A percentile compares a stretch with the other conserved stretches of the same genome.
phyloP scores from a whole-genome alignment of 495 filamentous ascomycete genomes.

The Neurospora sp. region DNA sequence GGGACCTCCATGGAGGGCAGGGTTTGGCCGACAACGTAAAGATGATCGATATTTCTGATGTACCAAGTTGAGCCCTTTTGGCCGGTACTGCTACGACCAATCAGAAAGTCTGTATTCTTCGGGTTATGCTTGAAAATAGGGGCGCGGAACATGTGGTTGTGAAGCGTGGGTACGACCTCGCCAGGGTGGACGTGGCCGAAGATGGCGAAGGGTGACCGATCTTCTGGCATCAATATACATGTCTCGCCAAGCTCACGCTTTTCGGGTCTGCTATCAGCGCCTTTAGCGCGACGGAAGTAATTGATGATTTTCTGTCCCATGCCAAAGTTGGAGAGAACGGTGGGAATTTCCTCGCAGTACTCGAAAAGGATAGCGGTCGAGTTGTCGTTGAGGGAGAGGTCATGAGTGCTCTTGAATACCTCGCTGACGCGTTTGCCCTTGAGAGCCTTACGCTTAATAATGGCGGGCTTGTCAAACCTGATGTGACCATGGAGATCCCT shows the following conservation, averaged over 20 bases:
- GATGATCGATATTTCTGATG: constrained; percentile 76
- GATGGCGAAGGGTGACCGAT: constrained; percentile 88
- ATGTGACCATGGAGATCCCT: constrained; percentile 41
- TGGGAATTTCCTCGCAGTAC: constrained; percentile 90
- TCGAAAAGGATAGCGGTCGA: constrained; percentile 79
- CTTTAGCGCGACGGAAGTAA: constrained; percentile 83
- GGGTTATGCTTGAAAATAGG: constrained; percentile 82
- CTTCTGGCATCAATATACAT: constrained; percentile 75
- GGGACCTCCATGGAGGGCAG: constrained; percentile 88
- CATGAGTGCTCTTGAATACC: constrained; percentile 61
- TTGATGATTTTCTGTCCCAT: constrained; percentile 95
- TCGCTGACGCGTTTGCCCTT: constrained; percentile 65
- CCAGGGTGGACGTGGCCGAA: constrained; percentile 90
- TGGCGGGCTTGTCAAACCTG: constrained; percentile 47
- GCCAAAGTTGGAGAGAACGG: constrained; percentile 85
- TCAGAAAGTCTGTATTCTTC: constrained; percentile 76
- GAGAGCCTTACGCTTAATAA: constrained; percentile 69
- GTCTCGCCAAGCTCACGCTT: constrained; percentile 67
- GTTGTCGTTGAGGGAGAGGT: constrained; percentile 79
- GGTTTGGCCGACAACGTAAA: constrained; percentile 83
- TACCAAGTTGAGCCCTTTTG: constrained; percentile 64
- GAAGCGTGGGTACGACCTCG: constrained; percentile 76
- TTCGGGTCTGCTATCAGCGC: constrained; percentile 49
- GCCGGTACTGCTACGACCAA: constrained; percentile 68
- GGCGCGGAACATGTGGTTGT: constrained; percentile 91